Conservation (phyloP, 2,329 filamentous ascomycete genomes). For the Colletotrichum sp. region DNA sequence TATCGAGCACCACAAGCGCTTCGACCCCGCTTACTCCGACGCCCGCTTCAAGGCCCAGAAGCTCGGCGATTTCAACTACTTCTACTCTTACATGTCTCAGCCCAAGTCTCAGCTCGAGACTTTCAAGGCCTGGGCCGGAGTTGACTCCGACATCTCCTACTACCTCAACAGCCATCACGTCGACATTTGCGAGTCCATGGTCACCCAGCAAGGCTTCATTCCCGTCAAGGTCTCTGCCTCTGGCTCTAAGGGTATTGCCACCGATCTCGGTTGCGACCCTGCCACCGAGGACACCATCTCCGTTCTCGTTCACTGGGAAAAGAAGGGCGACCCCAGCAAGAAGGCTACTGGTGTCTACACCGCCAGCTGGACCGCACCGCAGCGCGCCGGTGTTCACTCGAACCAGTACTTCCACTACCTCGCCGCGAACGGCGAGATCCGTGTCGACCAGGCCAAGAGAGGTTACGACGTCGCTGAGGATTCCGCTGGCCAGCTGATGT, state of each 20-base stretch:
- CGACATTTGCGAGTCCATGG: conserved; percentile 93
- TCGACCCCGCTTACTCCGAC: conserved; percentile 90
- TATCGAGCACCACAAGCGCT: conserved; percentile 96
- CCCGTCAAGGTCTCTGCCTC: conserved; percentile 82
- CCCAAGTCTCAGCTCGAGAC: conserved; percentile 91
- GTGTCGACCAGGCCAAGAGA: conserved; percentile 90
- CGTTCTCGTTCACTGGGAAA: conserved; percentile 86
- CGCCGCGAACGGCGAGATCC: conserved; percentile 81
- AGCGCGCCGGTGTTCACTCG: conserved; percentile 91
- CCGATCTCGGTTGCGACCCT: conserved; percentile 76
- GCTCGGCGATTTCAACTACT: conserved; percentile 97
- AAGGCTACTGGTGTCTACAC: conserved; percentile 90
- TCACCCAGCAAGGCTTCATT: conserved; percentile 71
- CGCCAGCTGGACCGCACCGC: conserved; percentile 91
- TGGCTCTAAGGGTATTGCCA: conserved; percentile 80
- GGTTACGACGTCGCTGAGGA: conserved; percentile 96
- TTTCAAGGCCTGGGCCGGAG: conserved; percentile 93
- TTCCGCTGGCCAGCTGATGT: conserved; percentile 70
- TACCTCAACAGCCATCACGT: conserved; percentile 96
- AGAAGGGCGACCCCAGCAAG: conserved; percentile 71
- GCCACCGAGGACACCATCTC: conserved; percentile 94
- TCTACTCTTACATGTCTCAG: conserved; percentile 96
- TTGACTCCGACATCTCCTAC: conserved; percentile 92
- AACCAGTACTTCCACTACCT: conserved; percentile 99
- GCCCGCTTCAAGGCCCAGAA: conserved; percentile 77